Conservation (phyloP, 129 eudicot genomes). For the Centella asiatica region DNA sequence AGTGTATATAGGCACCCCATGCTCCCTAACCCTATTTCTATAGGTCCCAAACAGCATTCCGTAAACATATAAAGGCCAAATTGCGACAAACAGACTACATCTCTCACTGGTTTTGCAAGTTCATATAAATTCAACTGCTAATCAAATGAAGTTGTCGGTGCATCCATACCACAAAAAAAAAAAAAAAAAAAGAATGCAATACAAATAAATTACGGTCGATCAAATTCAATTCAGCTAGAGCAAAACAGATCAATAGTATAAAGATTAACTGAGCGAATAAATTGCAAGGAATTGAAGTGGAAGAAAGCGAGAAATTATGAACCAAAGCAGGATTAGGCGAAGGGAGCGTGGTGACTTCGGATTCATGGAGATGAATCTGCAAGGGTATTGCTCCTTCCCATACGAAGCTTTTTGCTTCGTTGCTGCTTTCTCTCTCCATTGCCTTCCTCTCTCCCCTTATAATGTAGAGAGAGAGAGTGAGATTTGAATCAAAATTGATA, state of each 20-base stretch:
- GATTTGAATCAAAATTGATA: background rate
- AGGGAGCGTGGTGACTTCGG: slow-evolving; percentile 97
- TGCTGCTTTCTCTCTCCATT: slow-evolving; percentile 41
- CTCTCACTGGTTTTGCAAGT: no score
- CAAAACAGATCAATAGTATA: background rate
- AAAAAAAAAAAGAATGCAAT: no score
- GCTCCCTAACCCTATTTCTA: no score
- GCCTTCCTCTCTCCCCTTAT: slow-evolving; percentile 8
- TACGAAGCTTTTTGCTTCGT: slow-evolving; percentile 59
- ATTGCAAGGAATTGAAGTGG: background rate
- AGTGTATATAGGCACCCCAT: no score
- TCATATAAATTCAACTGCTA: no score
- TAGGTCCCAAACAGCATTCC: no score
- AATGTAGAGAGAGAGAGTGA: background rate
- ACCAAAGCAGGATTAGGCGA: slow-evolving; percentile 87
- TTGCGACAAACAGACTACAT: no score
- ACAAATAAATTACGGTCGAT: background rate
- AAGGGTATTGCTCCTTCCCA: slow-evolving; percentile 94
- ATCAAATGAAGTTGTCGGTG: no score
- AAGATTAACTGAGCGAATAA: background rate
- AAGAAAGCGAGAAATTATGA: slow-evolving; percentile 8
- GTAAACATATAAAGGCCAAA: no score
- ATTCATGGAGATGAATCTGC: slow-evolving; percentile 92
- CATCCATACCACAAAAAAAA: no score
- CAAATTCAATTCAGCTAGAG: background rate